Evolutionary conservation across 2,329 filamentous ascomycete genomes (phyloP).

Genomic region (Orbilia brochopaga): DNA sequence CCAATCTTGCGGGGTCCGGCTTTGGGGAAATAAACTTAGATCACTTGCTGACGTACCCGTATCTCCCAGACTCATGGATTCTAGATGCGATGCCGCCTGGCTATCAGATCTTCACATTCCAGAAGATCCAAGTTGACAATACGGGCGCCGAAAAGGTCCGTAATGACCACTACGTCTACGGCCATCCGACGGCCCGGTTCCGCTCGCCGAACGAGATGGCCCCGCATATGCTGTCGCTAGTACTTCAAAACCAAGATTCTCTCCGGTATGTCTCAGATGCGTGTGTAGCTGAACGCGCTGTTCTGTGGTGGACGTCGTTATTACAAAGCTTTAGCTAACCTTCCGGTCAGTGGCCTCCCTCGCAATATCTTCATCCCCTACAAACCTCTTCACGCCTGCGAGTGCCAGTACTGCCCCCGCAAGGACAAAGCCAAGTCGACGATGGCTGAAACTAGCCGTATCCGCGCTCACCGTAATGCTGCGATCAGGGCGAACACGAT

Average conservation of each 20-base stretch:
- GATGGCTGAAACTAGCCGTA: neutral
- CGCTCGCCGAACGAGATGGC: conserved; percentile 24
- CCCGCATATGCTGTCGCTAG: conserved; percentile 17
- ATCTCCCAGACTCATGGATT: conserved; percentile 19
- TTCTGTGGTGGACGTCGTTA: too few relatives aligned
- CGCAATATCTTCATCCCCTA: conserved; percentile 10
- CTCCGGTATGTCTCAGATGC: conserved; percentile 18
- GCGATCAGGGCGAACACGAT: conserved; percentile 10
- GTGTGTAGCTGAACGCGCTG: neutral
- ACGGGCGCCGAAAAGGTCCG: conserved; percentile 24
- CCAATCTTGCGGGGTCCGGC: neutral
- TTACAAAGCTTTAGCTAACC: conserved; percentile 7
- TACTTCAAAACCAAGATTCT: conserved; percentile 11
- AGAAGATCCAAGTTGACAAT: conserved; percentile 15
- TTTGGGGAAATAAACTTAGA: neutral
- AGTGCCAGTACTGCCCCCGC: conserved; percentile 19
- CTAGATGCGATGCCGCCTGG: conserved; percentile 19
- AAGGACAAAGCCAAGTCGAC: conserved; percentile 8
- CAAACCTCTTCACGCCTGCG: conserved; percentile 16
- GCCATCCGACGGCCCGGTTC: conserved; percentile 24
- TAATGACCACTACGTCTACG: conserved; percentile 32
- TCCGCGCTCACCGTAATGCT: neutral
- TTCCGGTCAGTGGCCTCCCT: conserved; percentile 20
- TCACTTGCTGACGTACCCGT: neutral
- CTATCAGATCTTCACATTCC: conserved; percentile 19